A percentile compares a stretch with the other conserved stretches of the same genome.
Evolutionary conservation across 106 monocot species (phyloP).

Genomic region (Dioscorea dumetorum): DNA sequence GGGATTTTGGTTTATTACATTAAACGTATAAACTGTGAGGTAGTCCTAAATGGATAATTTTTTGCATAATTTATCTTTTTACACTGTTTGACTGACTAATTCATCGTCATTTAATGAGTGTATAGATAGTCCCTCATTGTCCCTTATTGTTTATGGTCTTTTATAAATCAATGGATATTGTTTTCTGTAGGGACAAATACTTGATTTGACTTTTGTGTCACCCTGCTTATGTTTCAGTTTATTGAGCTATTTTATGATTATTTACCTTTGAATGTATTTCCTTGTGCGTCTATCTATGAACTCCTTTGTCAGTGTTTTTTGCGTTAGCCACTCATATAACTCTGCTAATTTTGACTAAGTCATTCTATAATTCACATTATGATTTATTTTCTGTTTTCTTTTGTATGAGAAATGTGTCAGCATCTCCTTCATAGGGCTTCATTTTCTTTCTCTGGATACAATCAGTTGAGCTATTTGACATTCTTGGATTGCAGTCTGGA

Average conservation of each 20-base stretch:
- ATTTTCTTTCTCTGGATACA: slow-evolving; percentile 37
- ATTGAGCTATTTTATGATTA: too few species aligned
- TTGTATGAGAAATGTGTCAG: not conserved
- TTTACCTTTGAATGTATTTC: too few species aligned
- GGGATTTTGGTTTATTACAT: slow-evolving; percentile 81
- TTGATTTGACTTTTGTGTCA: too few species aligned
- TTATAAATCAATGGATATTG: too few species aligned
- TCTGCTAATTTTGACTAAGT: not conserved
- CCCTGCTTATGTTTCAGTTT: too few species aligned
- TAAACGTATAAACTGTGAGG: slow-evolving; percentile 68
- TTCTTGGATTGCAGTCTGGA: slow-evolving; percentile 84
- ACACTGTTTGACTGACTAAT: too few species aligned
- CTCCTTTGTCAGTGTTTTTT: not conserved
- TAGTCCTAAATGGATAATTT: slow-evolving; percentile 7
- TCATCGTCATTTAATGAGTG: too few species aligned
- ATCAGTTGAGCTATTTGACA: slow-evolving; percentile 83
- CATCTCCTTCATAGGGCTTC: not conserved
- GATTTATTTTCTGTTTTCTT: not conserved
- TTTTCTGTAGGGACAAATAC: too few species aligned
- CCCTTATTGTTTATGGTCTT: too few species aligned
- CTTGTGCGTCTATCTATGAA: not conserved
- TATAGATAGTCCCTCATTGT: too few species aligned
- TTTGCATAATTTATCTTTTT: not conserved
- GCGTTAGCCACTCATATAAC: not conserved
- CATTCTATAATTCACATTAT: not conserved